Conservation (phyloP, 129 eudicot species). For the Helianthus tuberosus region DNA sequence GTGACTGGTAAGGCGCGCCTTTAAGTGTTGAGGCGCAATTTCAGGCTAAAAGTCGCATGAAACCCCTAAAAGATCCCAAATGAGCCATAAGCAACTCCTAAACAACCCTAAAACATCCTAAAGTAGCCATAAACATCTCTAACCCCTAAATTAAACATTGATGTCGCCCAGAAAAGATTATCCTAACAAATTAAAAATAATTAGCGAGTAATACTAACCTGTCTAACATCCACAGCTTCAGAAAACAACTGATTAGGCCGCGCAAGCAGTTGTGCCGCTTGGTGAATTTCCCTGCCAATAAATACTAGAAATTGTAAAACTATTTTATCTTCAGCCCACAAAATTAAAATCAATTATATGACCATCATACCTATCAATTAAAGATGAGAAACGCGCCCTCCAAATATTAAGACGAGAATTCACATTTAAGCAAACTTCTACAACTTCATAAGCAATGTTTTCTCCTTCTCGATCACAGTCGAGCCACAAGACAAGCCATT, state of each 20-base stretch:
- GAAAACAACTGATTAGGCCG: constrained; percentile 79
- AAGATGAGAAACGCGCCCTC: constrained; percentile 96
- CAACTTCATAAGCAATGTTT: constrained; percentile 91
- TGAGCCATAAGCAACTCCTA: no score
- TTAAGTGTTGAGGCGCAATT: no score
- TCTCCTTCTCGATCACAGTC: constrained; percentile 98
- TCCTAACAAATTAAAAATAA: neutral
- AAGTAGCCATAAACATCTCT: no score
- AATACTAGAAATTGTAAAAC: constrained; percentile 13
- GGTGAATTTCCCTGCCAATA: constrained; percentile 72
- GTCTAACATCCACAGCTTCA: constrained; percentile 96
- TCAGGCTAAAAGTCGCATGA: no score
- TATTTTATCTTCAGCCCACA: neutral
- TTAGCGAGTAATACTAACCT: no score
- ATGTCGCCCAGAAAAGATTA: neutral
- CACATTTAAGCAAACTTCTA: constrained; percentile 64
- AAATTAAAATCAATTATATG: neutral
- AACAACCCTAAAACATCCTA: no score
- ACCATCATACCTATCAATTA: constrained; percentile 70
- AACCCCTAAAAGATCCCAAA: no score
- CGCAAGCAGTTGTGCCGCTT: constrained; percentile 59
- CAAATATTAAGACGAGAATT: constrained; percentile 68
- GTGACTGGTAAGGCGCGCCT: no score
- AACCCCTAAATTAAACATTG: neutral
- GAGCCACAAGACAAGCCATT: constrained; percentile 92